A percentile compares a stretch with the other conserved stretches of the same genome.
Conservation (phyloP, 306 rosid species). For the Lathyrus aphaca region DNA sequence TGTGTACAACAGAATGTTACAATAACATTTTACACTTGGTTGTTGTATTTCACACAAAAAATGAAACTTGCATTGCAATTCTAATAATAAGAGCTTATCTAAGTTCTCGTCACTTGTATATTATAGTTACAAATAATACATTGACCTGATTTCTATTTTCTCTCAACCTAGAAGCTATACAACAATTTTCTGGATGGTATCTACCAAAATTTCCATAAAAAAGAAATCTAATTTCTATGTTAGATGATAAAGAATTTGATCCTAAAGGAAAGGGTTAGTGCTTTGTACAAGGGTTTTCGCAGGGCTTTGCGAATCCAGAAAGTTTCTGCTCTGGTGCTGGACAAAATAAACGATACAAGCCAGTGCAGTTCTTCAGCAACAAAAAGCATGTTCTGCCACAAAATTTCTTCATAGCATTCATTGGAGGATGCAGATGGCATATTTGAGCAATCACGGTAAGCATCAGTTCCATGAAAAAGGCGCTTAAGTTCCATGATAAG, state of each 20-base stretch:
- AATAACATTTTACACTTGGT: slow-evolving; percentile 39
- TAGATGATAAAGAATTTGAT: slow-evolving; percentile 65
- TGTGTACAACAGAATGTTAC: slow-evolving; percentile 9
- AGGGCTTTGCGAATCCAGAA: slow-evolving; percentile 53
- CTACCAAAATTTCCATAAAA: slow-evolving; percentile 61
- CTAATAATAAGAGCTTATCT: slow-evolving; percentile 50
- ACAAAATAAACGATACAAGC: slow-evolving; percentile 45
- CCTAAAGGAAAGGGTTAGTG: slow-evolving; percentile 65
- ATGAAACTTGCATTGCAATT: slow-evolving; percentile 37
- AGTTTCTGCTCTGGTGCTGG: slow-evolving; percentile 51
- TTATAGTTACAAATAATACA: slow-evolving; percentile 64
- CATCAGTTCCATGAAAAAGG: slow-evolving; percentile 22
- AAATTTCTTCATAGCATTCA: slow-evolving; percentile 37
- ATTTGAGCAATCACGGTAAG: slow-evolving; percentile 36
- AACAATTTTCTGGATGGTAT: slow-evolving; percentile 53
- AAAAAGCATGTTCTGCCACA: slow-evolving; percentile 40
- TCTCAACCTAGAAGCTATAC: slow-evolving; percentile 75
- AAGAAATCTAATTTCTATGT: slow-evolving; percentile 58
- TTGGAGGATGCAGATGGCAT: slow-evolving; percentile 38
- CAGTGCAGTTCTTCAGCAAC: slow-evolving; percentile 37
- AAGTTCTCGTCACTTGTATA: slow-evolving; percentile 35
- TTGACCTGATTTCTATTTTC: slow-evolving; percentile 59
- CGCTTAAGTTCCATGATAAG: slow-evolving; percentile 14
- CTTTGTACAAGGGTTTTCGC: slow-evolving; percentile 77
- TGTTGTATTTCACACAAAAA: slow-evolving; percentile 32